Evolutionary conservation across 139 green algal genomes (phyloP).

Genomic region (Picochlorum sp.): DNA sequence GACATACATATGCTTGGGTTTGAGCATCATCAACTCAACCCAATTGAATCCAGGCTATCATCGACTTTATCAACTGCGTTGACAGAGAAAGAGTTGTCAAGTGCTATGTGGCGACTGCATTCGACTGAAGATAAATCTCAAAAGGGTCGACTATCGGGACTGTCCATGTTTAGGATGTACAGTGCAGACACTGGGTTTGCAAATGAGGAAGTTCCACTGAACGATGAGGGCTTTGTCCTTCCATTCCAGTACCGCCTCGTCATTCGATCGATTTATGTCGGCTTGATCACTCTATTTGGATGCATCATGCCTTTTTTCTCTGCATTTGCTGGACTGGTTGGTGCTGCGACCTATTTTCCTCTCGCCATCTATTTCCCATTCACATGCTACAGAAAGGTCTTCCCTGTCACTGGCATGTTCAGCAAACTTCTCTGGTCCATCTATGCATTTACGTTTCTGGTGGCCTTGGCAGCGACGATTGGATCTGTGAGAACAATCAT

Average conservation of each 20-base stretch:
- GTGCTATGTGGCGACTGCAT: not conserved
- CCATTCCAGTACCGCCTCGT: not conserved
- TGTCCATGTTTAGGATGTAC: conserved; percentile 7
- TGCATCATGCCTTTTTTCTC: conserved; percentile 30
- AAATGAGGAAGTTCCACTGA: conserved; percentile 16
- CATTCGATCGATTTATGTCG: conserved; percentile 11
- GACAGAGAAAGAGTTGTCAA: not conserved
- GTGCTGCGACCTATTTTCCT: conserved; percentile 22
- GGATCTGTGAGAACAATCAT: conserved; percentile 2
- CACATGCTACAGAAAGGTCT: not conserved
- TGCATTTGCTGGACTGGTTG: conserved; percentile 16
- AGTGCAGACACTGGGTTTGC: conserved; percentile 14
- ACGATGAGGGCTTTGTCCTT: conserved; percentile 6
- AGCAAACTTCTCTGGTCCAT: not conserved
- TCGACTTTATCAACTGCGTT: not conserved
- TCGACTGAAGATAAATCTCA: not conserved
- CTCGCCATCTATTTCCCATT: conserved; percentile 27
- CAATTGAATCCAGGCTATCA: not conserved
- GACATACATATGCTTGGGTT: not conserved
- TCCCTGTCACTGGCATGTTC: not conserved
- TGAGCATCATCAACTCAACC: not conserved
- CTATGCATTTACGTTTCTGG: not conserved
- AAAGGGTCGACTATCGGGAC: not conserved
- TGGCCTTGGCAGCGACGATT: not conserved
- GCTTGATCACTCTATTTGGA: conserved; percentile 16